Percentiles rank a stretch among this genome's conserved stretches.
Evolutionary conservation across 2,329 filamentous ascomycete genomes (phyloP).

Genomic region (Daldinia sp.): DNA sequence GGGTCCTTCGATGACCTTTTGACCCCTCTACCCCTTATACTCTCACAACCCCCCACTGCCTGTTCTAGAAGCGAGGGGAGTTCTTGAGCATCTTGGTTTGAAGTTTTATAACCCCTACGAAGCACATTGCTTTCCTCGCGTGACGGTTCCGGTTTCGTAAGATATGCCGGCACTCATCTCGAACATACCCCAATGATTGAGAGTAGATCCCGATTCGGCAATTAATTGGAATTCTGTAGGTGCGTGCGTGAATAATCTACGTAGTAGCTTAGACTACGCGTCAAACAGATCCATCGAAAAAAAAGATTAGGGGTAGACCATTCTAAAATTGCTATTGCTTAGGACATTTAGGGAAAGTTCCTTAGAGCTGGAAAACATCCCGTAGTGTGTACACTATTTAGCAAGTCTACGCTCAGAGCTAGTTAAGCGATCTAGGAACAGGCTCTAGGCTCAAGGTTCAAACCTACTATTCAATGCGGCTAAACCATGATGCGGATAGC

Average conservation of each 20-base stretch:
- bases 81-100: background rate
- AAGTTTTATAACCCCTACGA: slow-evolving; percentile 6
- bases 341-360: background rate
- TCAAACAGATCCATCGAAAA: background rate
- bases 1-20: background rate
- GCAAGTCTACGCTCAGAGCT: background rate
- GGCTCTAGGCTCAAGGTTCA: slow-evolving; percentile 15
- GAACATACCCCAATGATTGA: background rate
- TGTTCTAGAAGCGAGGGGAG: slow-evolving; percentile 27
- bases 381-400: background rate
- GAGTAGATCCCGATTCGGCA: background rate
- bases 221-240: background rate
- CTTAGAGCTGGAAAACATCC: background rate
- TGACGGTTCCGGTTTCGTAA: slow-evolving; percentile 29
- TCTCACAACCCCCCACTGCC: slow-evolving; percentile 18
- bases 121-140: slow-evolving; percentile 11
- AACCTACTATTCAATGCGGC: slow-evolving; percentile 28
- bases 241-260: background rate
- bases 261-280: background rate
- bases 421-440: slow-evolving; percentile 16
- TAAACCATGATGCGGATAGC: slow-evolving; percentile 31
- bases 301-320: background rate
- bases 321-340: slow-evolving; percentile 1
- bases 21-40: slow-evolving; percentile 10
- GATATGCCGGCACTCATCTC: slow-evolving; percentile 17